A percentile compares a stretch with the other conserved stretches of the same genome.
phyloP scores from a whole-genome alignment of 2,329 filamentous ascomycete genomes.

The Chaetomium globosum region DNA sequence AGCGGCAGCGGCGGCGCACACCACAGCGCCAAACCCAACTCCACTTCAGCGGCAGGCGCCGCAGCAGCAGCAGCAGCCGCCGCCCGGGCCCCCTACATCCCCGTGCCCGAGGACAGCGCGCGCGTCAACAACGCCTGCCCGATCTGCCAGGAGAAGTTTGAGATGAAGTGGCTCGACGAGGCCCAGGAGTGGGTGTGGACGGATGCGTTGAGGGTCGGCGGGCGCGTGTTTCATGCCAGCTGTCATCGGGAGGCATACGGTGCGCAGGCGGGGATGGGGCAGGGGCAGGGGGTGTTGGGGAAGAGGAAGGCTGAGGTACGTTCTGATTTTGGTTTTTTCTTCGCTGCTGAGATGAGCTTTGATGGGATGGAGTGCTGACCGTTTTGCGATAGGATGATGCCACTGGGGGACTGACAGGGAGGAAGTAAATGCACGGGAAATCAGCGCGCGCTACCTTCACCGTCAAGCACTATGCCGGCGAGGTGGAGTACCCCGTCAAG shows the following conservation, averaged over 20 bases:
- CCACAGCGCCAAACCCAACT: conserved; percentile 41
- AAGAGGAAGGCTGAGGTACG: conserved; percentile 75
- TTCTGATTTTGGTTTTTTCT: conserved; percentile 24
- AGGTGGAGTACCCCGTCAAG: conserved; percentile 89
- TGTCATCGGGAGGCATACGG: conserved; percentile 75
- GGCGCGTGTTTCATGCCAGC: conserved; percentile 83
- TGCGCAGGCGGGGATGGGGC: conserved; percentile 42
- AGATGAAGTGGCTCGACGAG: conserved; percentile 88
- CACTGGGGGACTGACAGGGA: conserved; percentile 22
- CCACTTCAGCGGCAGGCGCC: background rate
- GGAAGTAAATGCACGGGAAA: conserved; percentile 30
- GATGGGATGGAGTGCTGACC: background rate
- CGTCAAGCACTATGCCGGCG: conserved; percentile 92
- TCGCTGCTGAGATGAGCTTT: background rate
- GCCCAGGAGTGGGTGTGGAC: conserved; percentile 97
- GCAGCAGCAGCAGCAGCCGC: conserved; percentile 39
- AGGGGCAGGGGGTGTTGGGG: conserved; percentile 64
- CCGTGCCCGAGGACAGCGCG: conserved; percentile 76
- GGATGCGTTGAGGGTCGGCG: conserved; percentile 78
- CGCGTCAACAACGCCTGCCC: conserved; percentile 79
- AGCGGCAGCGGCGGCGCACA: too few species aligned
- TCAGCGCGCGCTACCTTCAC: conserved; percentile 78
- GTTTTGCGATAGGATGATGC: conserved; percentile 27
- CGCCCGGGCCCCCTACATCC: conserved; percentile 72
- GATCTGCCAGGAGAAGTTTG: conserved; percentile 94